Percentiles rank a stretch among this genome's conserved stretches.
Conservation (phyloP, 2,329 filamentous ascomycete species). For the Phaeophleospora eucalypticola region DNA sequence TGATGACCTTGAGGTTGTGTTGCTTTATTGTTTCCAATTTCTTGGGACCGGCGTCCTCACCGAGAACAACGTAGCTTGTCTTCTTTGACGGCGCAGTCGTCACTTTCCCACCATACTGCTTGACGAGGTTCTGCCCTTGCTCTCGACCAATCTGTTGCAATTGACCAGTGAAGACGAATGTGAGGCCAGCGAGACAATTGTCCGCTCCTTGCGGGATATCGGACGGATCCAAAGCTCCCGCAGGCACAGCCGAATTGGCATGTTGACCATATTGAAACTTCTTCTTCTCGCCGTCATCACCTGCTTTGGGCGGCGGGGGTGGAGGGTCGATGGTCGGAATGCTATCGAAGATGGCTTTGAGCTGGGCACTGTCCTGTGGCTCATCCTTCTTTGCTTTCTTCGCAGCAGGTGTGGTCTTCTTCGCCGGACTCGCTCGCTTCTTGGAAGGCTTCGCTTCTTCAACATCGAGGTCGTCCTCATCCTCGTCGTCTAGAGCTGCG, state of each 20-base stretch:
- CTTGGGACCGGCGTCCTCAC: conserved; percentile 84
- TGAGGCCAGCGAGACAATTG: conserved; percentile 83
- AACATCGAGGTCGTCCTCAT: conserved; percentile 46
- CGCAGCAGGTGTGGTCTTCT: conserved; percentile 51
- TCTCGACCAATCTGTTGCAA: conserved; percentile 76
- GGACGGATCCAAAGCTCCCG: conserved; percentile 58
- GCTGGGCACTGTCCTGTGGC: conserved; percentile 62
- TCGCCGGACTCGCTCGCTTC: conserved; percentile 44
- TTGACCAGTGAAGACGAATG: conserved; percentile 93
- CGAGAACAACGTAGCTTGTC: conserved; percentile 89
- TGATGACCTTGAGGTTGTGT: conserved; percentile 80
- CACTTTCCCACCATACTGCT: conserved; percentile 90
- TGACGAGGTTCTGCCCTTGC: conserved; percentile 80
- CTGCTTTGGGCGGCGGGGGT: conserved; percentile 67
- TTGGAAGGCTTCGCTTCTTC: conserved; percentile 52
- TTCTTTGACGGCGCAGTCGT: conserved; percentile 82
- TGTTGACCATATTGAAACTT: conserved; percentile 77
- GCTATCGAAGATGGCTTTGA: conserved; percentile 81
- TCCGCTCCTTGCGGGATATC: conserved; percentile 80
- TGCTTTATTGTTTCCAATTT: conserved; percentile 84
- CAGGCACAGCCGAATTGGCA: conserved; percentile 50
- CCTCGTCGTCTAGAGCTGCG: conserved; percentile 52
- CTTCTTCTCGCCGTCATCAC: conserved; percentile 44
- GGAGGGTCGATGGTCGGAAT: conserved; percentile 81
- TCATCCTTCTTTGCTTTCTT: conserved; percentile 62